Conservation (phyloP, 208 protist genomes). For the Endotrypanum monterogeii region DNA sequence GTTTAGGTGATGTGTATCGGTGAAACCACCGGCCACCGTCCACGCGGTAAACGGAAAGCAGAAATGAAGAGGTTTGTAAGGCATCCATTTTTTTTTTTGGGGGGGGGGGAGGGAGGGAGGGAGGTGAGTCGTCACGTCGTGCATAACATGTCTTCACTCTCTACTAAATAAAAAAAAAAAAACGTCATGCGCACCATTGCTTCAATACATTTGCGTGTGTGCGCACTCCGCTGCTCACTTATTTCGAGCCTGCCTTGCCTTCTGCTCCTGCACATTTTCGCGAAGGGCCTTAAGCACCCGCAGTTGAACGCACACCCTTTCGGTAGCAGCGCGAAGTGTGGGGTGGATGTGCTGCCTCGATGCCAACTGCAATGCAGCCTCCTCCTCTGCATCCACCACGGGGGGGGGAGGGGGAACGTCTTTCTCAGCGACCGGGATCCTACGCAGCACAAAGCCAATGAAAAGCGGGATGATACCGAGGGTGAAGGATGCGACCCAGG, state of each 20-base stretch:
- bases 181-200: background rate
- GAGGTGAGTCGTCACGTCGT: background rate
- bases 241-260: background rate
- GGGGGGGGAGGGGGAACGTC: conserved; percentile 29
- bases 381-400: conserved; percentile 26
- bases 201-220: background rate
- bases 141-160: background rate
- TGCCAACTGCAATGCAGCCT: conserved; percentile 17
- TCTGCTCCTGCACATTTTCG: conserved; percentile 10
- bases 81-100: too few relatives aligned
- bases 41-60: background rate
- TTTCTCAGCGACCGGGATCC: conserved; percentile 21
- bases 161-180: background rate
- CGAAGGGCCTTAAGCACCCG: conserved; percentile 36
- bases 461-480: conserved; percentile 50
- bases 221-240: background rate
- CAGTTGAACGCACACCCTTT: conserved; percentile 40
- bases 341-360: conserved; percentile 19
- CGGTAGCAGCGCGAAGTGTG: conserved; percentile 29
- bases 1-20: too few relatives aligned
- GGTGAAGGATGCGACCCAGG: conserved; percentile 65
- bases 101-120: background rate
- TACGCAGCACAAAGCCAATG: conserved; percentile 42
- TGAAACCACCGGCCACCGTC: background rate
- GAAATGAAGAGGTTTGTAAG: background rate